phyloP scores from a whole-genome alignment of 1,139 yeast genomes.

The Taphrina flavorubra region DNA sequence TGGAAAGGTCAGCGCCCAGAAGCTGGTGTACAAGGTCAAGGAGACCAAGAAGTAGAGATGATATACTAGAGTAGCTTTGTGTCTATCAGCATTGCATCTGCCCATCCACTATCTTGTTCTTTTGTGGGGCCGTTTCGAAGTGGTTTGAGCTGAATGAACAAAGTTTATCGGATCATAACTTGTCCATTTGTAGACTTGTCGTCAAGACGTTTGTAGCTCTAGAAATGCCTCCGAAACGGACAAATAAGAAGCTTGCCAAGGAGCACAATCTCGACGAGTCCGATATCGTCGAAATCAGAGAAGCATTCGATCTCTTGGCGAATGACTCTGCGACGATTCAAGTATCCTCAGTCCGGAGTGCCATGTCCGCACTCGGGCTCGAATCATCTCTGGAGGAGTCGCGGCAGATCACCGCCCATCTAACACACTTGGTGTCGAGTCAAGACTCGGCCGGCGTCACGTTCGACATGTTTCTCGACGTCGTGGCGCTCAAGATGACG shows the following conservation, averaged over 20 bases:
- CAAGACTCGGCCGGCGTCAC: slow-evolving; percentile 16
- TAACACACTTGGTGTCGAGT: not conserved
- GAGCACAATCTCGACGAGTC: slow-evolving; percentile 29
- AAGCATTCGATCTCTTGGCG: slow-evolving; percentile 24
- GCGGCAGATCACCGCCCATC: not conserved
- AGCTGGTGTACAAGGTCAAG: slow-evolving; percentile 34
- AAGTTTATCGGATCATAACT: no score
- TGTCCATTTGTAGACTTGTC: no score
- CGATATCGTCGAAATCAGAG: slow-evolving; percentile 17
- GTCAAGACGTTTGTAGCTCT: no score
- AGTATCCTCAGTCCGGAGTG: slow-evolving; percentile 3
- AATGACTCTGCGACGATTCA: slow-evolving; percentile 1
- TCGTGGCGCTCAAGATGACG: slow-evolving; percentile 21
- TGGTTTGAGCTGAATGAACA: no score
- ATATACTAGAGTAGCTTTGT: no score
- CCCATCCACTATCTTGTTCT: not conserved
- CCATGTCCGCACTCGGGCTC: slow-evolving; percentile 28
- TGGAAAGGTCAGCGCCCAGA: slow-evolving; percentile 44
- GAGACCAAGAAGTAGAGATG: slow-evolving; percentile 22
- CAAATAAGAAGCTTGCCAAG: slow-evolving; percentile 27
- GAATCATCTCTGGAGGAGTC: slow-evolving; percentile 15
- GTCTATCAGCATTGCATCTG: no score
- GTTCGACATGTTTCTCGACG: slow-evolving; percentile 28
- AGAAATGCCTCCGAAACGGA: slow-evolving; percentile 24
- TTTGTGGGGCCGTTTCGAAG: not conserved